Base-by-base conservation (phyloP, 2,329 filamentous ascomycete genomes). In the Clarireedia hainanense region DNA sequence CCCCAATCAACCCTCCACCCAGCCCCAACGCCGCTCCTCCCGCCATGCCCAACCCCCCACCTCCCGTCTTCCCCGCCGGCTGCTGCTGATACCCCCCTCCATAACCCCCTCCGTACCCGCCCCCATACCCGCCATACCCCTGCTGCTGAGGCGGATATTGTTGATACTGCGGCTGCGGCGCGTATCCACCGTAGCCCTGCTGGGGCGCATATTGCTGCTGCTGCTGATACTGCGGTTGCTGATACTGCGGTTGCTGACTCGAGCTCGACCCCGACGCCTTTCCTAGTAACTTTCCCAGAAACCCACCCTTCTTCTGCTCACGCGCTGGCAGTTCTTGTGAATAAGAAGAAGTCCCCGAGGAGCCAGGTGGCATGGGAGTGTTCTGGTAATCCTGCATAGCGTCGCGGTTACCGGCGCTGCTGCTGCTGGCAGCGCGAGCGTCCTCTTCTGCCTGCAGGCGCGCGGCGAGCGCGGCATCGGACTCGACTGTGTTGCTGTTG, bases 381-480 rank as follows among this genome's bases (percentile, higher is more conserved):
- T 61, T 64, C 26, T 56, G 56, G 53, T 66, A 68, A 52, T 62
- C 63, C 42, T 60, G 54, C 57, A 60, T 58, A 10, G 61, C 58
- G 40, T 52, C 60, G 9, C 57, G 50, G 14, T 58, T 62, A 36
- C 40, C 52, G 5, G 40, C 23, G 5, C 52, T 54, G 17, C 26
- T 34, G 23, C 40, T 27, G 3, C 43, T 36, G 20, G 36, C 37
- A 15, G 77, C 78, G 46, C 82, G 80, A 5, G 83, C 81, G 61
- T 95, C 80, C 71, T 96, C 91, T 71, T 96, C 88, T 46, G 87
- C 87, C 70, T 96, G 91, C 43, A 96, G 75, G 67, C 84, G 81
- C 42, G 88, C 80, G 6, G 91, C 91, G 9, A 91, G 75, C 26
- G 78, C 79, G 57, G 87, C 89, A 68, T 95, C 90, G 47, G 86